These are phyloP conservation scores for Suillus placidus DNA, from an alignment of 768 basidiomycete species.

Conservation along the genomic window DNA sequence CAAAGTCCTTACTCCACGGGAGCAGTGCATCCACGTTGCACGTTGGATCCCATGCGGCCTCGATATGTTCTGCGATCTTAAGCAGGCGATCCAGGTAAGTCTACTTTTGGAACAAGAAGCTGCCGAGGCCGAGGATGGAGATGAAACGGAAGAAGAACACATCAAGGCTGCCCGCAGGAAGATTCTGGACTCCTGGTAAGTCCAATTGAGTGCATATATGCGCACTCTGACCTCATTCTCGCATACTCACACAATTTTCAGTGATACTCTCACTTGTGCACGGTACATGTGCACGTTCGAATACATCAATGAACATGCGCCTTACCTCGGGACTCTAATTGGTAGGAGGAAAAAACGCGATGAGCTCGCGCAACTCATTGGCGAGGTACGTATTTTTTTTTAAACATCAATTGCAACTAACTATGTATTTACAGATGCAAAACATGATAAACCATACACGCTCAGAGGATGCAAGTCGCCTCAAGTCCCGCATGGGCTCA, in stretches of 20 bases:
- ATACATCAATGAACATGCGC: background rate
- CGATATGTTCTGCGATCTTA: conserved; percentile 14
- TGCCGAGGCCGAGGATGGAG: background rate
- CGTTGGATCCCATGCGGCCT: conserved; percentile 9
- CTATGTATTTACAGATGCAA: conserved; percentile 1
- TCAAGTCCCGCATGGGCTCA: background rate
- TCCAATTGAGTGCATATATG: background rate
- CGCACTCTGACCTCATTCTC: background rate
- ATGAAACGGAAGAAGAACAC: background rate
- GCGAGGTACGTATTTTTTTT: background rate
- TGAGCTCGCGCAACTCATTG: background rate
- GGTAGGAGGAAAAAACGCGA: conserved; percentile 3
- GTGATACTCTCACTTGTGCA: background rate
- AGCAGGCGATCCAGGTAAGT: conserved; percentile 3
- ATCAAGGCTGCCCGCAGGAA: background rate
- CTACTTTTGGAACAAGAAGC: conserved; percentile 11
- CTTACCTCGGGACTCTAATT: background rate
- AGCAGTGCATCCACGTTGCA: conserved; percentile 12
- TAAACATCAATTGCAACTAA: background rate
- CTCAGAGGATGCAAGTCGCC: background rate
- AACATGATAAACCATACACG: background rate
- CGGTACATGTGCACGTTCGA: background rate
- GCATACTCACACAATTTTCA: background rate
- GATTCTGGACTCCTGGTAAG: conserved; percentile 3
- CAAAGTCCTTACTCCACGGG: background rate